Conservation (phyloP, 2,329 filamentous ascomycete species). For the Atkinsonella hypoxylon region DNA sequence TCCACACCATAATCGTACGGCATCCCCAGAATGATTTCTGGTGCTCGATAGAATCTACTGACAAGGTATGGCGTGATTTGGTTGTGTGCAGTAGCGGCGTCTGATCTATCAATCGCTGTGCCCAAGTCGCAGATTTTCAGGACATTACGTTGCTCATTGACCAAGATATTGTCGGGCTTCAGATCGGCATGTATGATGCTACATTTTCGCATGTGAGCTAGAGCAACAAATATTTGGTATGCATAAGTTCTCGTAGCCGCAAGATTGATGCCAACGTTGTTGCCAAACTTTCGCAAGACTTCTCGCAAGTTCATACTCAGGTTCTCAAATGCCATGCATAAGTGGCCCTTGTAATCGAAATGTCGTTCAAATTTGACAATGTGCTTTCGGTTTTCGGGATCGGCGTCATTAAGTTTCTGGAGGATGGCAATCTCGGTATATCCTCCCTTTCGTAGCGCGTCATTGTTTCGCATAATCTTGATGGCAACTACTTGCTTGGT, state of each 20-base stretch:
- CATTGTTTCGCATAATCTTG: constrained; percentile 97
- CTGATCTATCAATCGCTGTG: constrained; percentile 83
- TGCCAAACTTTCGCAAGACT: constrained; percentile 88
- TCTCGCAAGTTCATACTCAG: constrained; percentile 87
- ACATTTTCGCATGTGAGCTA: constrained; percentile 80
- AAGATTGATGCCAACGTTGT: constrained; percentile 85
- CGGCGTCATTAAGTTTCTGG: constrained; percentile 72
- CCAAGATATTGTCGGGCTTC: constrained; percentile 93
- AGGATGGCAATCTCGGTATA: constrained; percentile 91
- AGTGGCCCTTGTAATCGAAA: constrained; percentile 89
- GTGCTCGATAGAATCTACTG: constrained; percentile 92
- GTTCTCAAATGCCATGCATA: constrained; percentile 96
- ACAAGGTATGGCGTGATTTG: constrained; percentile 92
- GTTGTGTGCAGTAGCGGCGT: constrained; percentile 57
- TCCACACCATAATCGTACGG: constrained; percentile 90
- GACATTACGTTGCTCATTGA: constrained; percentile 70
- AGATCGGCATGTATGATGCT: constrained; percentile 92
- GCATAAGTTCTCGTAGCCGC: constrained; percentile 80
- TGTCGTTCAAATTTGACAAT: constrained; percentile 76
- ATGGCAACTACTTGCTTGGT: constrained; percentile 75
- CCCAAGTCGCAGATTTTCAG: constrained; percentile 95
- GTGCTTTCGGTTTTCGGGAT: constrained; percentile 83
- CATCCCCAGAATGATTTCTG: constrained; percentile 95
- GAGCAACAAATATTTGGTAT: constrained; percentile 83
- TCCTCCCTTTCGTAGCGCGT: constrained; percentile 81